Percentiles rank a stretch among this genome's conserved stretches.
These are phyloP conservation scores for Exophiala alcalophila DNA, from an alignment of 2,329 filamentous ascomycete genomes.

Conservation along the genomic window DNA sequence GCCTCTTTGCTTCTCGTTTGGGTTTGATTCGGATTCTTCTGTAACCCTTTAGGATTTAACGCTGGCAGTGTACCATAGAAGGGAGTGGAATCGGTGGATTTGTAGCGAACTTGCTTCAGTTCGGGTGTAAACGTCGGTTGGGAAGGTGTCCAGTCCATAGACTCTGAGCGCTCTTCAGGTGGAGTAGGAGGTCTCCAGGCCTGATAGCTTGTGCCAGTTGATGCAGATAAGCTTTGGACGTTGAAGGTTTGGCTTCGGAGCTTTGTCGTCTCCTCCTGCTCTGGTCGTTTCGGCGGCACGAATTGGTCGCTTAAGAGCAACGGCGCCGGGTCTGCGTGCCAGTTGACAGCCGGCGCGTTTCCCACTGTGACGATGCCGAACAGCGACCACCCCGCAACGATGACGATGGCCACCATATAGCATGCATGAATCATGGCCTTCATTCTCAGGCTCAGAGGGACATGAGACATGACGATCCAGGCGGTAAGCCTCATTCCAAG, in stretches of 20 bases:
- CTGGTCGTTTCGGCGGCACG: slow-evolving; percentile 11
- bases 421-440: slow-evolving; percentile 33
- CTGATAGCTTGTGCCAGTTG: slow-evolving; percentile 32
- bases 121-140: slow-evolving; percentile 29
- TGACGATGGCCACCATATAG: slow-evolving; percentile 40
- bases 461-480: slow-evolving; percentile 39
- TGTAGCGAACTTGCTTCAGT: slow-evolving; percentile 32
- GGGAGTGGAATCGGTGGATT: slow-evolving; percentile 38
- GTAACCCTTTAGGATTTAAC: slow-evolving; percentile 40
- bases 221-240: slow-evolving; percentile 29
- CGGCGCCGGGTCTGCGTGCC: slow-evolving; percentile 23
- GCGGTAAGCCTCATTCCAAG: slow-evolving; percentile 44
- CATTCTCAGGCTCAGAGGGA: slow-evolving; percentile 9
- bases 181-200: slow-evolving; percentile 40
- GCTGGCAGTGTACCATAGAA: slow-evolving; percentile 45
- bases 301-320: slow-evolving; percentile 26
- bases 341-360: slow-evolving; percentile 41
- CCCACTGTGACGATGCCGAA: slow-evolving; percentile 40
- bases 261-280: slow-evolving; percentile 3
- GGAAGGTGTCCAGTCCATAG: slow-evolving; percentile 53
- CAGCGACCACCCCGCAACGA: slow-evolving; percentile 38
- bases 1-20: slow-evolving; percentile 24
- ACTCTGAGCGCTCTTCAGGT: slow-evolving; percentile 35
- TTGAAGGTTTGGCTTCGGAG: slow-evolving; percentile 32
- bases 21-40: slow-evolving; percentile 38